Base-by-base conservation (phyloP, 768 basidiomycete species). In the Rubroboletus satanas region DNA sequence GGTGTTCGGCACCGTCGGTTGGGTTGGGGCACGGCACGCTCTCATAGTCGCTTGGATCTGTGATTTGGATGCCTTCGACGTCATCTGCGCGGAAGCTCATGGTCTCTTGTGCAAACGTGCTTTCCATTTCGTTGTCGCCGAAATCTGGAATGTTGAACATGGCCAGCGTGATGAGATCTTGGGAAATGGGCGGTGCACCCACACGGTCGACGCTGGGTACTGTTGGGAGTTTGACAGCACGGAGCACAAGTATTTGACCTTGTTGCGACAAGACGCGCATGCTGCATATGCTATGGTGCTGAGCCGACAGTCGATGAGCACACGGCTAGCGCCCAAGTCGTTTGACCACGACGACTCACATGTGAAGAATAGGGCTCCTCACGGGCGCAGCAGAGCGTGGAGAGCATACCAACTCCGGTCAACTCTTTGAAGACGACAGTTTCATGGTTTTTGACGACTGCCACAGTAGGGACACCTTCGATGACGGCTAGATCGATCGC, bases 211-310 rank as follows among this genome's bases (percentile, higher is more conserved):
- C 14, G 26, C 3, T 26, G 1, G 61, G 57, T 5, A 44, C 17
- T 5, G 26, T 46, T 33, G 62, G 58, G 36, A 64, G 61, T 38
- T 62, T 65, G 45, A 79, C 58, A 4, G 73, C 70, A 35, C 84
- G 81, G 44, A 83, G 73, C 49, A 83, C 71, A 21, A 85, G 69
- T 12, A 85, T 66, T 49, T 81, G 74, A 9, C 71, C 68, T 62
- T 85, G 83, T 14, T 71, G 67, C 2, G 83, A 82, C 35, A 83
- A 63, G 26, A 79, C 73, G 31, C 81, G 78, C 46, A 82, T 67
- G n/a, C 76, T 79, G 51, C 74, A 75, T 55, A 86, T 79, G 23
- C 71, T 69, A 60, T 82, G 78, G 28, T 70, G 67, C 82, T 82
- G 23, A 50, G 32, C 18, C 9, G 38, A 49, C 15, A n/a, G 28